Evolutionary conservation across 371 early-diverging fungal species (phyloP), one percentile per base, ranked within the genome.

Genomic region (Syncephalastrum monosporum): DNA sequence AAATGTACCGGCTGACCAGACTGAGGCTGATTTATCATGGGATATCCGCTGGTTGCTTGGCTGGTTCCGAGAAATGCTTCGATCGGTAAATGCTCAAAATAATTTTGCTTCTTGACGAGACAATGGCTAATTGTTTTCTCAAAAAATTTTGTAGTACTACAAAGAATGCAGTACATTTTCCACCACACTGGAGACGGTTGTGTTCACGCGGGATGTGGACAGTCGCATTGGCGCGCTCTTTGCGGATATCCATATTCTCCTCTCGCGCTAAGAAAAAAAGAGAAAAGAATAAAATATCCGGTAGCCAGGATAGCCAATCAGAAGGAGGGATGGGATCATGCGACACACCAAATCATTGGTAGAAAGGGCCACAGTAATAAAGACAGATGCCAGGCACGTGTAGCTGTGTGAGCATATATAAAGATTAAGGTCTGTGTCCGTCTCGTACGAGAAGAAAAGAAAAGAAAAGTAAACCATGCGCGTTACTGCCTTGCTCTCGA

Each of bases 61-160:
- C 19, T 87, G 90, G 81, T 92, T 88, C 76, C 82, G 85, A 65
- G 91, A 92, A 64, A 79, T 91, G 54, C 82, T 89, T 55, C 87
- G 94, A 60, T 56, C 66, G 65, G 80, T 79, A 71, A 48, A 14
- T 33, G 6, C 3, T 14, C 14, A 2, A 42, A 21, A 29, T 10
- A 5, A 17, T 14, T n/a, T 41, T 41, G 6, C 7, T 38, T n/a
- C 4, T 27, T 27, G 27, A 7, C 4, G 50, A 10, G 47, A 53
- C 19, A 4, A 27, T 47, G 16, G 10, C 47, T 42, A 23, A 46
- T 13, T 48, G 50, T 29, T 38, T 53, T 33, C 2, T 33, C 38
- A 10, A 33, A 45, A 5, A 55, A 16, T 42, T 55, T 12, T 50
- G 2, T 57, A 89, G 75, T 85, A 91, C 59, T 80, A 79, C 52